Evolutionary conservation across 352 stramenopile species (phyloP).

Genomic region (Phytophthora sojae): DNA sequence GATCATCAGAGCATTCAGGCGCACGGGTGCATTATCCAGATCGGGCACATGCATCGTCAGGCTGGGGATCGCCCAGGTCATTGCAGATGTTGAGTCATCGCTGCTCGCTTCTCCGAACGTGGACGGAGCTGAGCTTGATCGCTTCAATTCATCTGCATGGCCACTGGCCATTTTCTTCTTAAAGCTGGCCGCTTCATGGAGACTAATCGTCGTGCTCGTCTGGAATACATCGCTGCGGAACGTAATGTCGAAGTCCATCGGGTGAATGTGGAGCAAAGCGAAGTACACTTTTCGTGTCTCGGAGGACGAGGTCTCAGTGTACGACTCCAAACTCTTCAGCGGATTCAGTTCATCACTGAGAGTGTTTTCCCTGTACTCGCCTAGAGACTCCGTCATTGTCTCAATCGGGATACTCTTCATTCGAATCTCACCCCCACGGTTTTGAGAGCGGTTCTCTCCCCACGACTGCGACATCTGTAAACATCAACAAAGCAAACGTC

Average conservation of each 20-base stretch:
- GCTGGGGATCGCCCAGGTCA: slow-evolving; percentile 86
- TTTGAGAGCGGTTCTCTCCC: slow-evolving; percentile 72
- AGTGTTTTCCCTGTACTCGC: slow-evolving; percentile 83
- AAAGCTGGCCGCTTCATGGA: slow-evolving; percentile 65
- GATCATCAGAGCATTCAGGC: slow-evolving; percentile 89
- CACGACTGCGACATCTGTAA: slow-evolving; percentile 70
- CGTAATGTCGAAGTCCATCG: slow-evolving; percentile 90
- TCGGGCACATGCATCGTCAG: slow-evolving; percentile 89
- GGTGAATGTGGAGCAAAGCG: slow-evolving; percentile 87
- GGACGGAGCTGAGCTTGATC: slow-evolving; percentile 31
- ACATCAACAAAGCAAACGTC: slow-evolving; percentile 16
- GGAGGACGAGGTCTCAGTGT: slow-evolving; percentile 69
- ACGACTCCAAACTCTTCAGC: slow-evolving; percentile 72
- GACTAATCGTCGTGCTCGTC: slow-evolving; percentile 59
- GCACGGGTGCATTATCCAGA: slow-evolving; percentile 89
- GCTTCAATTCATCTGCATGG: slow-evolving; percentile 41
- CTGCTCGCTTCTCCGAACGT: slow-evolving; percentile 33
- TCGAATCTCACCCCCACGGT: slow-evolving; percentile 77
- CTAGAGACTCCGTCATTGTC: slow-evolving; percentile 77
- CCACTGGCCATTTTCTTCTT: slow-evolving; percentile 46
- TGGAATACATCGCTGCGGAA: slow-evolving; percentile 90
- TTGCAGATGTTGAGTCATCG: slow-evolving; percentile 56
- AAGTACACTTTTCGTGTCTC: slow-evolving; percentile 91
- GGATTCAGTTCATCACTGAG: slow-evolving; percentile 82
- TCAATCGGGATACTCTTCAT: slow-evolving; percentile 87